Evolutionary conservation across 768 basidiomycete genomes (phyloP), one percentile per base, ranked within the genome.

Genomic region (Tubosaeta sp.): DNA sequence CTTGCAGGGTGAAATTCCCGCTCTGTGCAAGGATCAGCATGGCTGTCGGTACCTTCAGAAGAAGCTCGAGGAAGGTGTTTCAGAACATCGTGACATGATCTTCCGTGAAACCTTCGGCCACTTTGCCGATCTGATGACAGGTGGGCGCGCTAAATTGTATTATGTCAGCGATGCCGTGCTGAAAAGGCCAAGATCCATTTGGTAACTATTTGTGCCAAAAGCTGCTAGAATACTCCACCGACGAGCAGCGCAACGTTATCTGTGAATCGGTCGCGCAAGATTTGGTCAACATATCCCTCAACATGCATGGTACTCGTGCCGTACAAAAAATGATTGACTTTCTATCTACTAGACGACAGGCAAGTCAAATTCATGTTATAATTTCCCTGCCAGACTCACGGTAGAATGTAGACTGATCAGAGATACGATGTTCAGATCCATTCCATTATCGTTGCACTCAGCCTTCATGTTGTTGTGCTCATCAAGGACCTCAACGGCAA

Each of bases 241-340:
- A 99, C 60, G 96, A 99, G 60, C 96, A 99, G 63, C 84, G 95
- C 51, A 94, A 92, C 64, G 78, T 92, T 30, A 95, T 98, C 51
- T 96, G 96, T 73, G 95, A 98, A 68, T 94, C 92, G 22, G 95
- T 99, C 44, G 92, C 94, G 30, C 90, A 94, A 64, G 96, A 99
- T 61, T 80, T 99, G 44, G 96, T 99, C 62, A 93, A 87, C 66
- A 98, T 99, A 64, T 96, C 94, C 30, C 77, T 99, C 56, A 99
- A 99, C 73, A 99, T 99, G 96, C 96, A 99, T 71, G 96, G 96
- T 29, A 99, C 96, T 29, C 86, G 96, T 54, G 96, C 96, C 24
- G 96, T 98, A 52, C 96, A 99, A 76, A 98, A 98, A 76, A 98
- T 98, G 95, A 96, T 99, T 56, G 96, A 99, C 70, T 98, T 96